Evolutionary conservation across 257 asterid genomes (phyloP).

Genomic region (Solanum piurae): DNA sequence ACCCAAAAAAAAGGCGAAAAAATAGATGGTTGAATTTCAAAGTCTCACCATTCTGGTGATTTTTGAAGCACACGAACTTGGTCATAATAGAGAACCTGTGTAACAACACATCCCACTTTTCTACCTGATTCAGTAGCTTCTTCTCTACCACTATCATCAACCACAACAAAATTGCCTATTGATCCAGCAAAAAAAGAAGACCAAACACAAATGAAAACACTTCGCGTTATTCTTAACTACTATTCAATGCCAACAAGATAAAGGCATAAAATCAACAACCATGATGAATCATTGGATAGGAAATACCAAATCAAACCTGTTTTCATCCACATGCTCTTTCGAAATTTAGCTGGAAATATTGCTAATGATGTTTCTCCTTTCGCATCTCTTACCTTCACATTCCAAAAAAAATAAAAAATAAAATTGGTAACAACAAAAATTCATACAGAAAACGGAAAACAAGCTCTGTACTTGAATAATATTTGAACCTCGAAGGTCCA

Average conservation of each 20-base stretch:
- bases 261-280: neutral
- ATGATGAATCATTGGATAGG: neutral
- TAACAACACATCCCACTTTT: slow-evolving; percentile 65
- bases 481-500: slow-evolving; percentile 73
- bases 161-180: slow-evolving; percentile 65
- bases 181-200: neutral
- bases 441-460: neutral
- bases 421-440: neutral
- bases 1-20: neutral
- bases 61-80: slow-evolving; percentile 60
- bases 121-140: slow-evolving; percentile 73
- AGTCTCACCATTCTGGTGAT: slow-evolving; percentile 53
- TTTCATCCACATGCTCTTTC: slow-evolving; percentile 89
- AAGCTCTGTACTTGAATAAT: slow-evolving; percentile 51
- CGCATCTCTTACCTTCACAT: slow-evolving; percentile 56
- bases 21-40: neutral
- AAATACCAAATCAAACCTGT: slow-evolving; percentile 34
- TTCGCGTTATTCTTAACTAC: neutral
- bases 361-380: slow-evolving; percentile 57
- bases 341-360: slow-evolving; percentile 81
- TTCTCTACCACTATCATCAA: slow-evolving; percentile 76
- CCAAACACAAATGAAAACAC: neutral
- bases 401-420: neutral
- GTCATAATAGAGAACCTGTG: slow-evolving; percentile 58
- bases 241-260: neutral